phyloP scores from a whole-genome alignment of 1,284 basidiomycete genomes.

The Earliella scabrosa region DNA sequence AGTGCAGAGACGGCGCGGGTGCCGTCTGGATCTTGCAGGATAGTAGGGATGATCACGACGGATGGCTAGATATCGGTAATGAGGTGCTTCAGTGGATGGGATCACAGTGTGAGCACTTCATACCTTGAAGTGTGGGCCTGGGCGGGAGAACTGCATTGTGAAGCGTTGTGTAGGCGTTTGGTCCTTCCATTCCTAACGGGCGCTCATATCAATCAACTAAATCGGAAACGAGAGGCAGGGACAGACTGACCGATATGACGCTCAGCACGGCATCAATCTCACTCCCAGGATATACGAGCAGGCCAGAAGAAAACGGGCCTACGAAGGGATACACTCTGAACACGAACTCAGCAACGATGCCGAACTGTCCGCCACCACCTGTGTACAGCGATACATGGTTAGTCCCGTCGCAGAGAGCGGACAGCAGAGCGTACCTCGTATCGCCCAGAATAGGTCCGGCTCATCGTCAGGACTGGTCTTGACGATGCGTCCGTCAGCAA shows the following conservation, averaged over 20 bases:
- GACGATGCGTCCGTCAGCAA: conserved; percentile 39
- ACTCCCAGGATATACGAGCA: conserved; percentile 21
- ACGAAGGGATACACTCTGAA: conserved; percentile 36
- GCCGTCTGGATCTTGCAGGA: conserved; percentile 31
- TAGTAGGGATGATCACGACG: conserved; percentile 27
- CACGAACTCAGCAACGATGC: conserved; percentile 49
- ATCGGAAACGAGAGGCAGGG: neutral
- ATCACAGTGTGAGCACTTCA: neutral
- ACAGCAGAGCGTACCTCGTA: conserved; percentile 27
- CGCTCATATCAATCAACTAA: neutral
- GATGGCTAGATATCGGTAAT: conserved; percentile 24
- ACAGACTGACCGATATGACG: neutral
- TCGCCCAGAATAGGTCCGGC: conserved; percentile 35
- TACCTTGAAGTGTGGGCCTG: conserved; percentile 30
- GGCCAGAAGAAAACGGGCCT: conserved; percentile 29
- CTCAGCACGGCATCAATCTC: conserved; percentile 14
- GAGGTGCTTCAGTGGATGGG: neutral
- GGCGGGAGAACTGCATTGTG: conserved; percentile 27
- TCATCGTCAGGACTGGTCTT: conserved; percentile 32
- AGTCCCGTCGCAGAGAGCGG: neutral
- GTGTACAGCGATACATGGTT: too few relatives aligned
- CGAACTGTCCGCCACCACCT: conserved; percentile 52
- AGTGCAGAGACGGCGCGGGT: conserved; percentile 33
- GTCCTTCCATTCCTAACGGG: conserved; percentile 20
- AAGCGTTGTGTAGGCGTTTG: conserved; percentile 20